Base-by-base conservation (phyloP, 805 yeast species). In the Saccharomyces cerevisiae region DNA sequence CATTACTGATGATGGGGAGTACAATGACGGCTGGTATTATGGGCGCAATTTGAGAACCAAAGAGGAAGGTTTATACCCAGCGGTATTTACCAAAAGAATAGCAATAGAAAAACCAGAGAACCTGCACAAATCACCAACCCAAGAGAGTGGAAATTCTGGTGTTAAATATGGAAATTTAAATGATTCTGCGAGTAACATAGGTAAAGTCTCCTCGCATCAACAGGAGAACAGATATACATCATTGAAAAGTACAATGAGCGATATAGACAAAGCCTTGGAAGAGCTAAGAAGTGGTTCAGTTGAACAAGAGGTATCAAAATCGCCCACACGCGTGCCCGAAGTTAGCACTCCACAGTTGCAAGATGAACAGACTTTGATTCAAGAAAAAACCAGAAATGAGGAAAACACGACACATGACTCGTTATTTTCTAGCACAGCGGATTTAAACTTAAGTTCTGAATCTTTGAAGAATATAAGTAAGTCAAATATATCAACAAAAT, bases 21-120 rank as follows among this genome's bases (percentile, higher is more conserved):
- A 87, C 70, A 87, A 88, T 62, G 98, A 94, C 69, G 97, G 97
- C 26, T 94, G 99, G 99, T 94, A 85, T 67, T 84, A 87, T 77
- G 96, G 97, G 2, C 82, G 81, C 55, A 91, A 91, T 62, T 66
- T 88, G 50, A 64, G 78, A 46, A 83, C 92, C 0, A 79, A 81
- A 50, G 77, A 80, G 51, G 90, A 88, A 6, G 99, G 99, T 0
- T 73, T 92, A 36, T 92, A 89, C 65, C 99, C 99, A 14, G 86
- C 86, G 62, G 81, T 89, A 5, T 92, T 92, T 69, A 91, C 97
- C 2, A 83, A 84, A 61, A 68, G 79, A 8, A 68, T 79, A 81
- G 1, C 55, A 77, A 0, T 62, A 81, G 14, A 63, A 79, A 59
- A 69, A 83, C 56, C 81, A 87, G 8, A 74, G 90, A 55, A 79